Conservation (phyloP, 371 early-diverging fungal genomes). For the Mucor saturninus region DNA sequence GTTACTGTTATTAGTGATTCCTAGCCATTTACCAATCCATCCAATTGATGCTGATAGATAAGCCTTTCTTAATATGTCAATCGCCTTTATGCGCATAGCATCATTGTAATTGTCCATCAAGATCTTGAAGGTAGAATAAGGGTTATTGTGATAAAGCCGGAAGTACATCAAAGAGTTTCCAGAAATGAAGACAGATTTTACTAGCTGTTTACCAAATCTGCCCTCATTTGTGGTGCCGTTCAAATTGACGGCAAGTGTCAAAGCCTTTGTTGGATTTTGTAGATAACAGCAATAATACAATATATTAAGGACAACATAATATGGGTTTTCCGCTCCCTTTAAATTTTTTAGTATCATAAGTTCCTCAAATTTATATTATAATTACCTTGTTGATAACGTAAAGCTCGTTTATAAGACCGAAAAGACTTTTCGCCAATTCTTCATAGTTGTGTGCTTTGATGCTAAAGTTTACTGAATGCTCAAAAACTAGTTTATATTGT, state of each 20-base stretch:
- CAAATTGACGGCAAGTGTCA: background rate
- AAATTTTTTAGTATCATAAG: background rate
- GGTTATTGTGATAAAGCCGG: conserved; percentile 20
- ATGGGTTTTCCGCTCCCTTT: conserved; percentile 4
- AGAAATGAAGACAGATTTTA: conserved; percentile 4
- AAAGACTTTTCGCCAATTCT: conserved; percentile 25
- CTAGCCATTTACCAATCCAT: conserved; percentile 26
- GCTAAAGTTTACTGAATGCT: conserved; percentile 17
- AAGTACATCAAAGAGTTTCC: conserved; percentile 20
- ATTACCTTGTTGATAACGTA: conserved; percentile 11
- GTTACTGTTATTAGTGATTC: conserved; percentile 9
- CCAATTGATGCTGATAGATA: conserved; percentile 21
- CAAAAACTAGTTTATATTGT: conserved; percentile 14
- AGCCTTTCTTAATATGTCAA: conserved; percentile 18
- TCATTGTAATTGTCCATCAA: conserved; percentile 17
- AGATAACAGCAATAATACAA: conserved; percentile 15
- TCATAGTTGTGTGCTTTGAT: conserved; percentile 23
- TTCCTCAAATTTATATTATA: background rate
- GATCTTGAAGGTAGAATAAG: conserved; percentile 14
- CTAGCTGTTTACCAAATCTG: conserved; percentile 17
- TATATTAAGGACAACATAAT: conserved; percentile 15
- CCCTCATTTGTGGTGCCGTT: conserved; percentile 13
- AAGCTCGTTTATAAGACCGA: conserved; percentile 14
- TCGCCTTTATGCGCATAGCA: conserved; percentile 13
- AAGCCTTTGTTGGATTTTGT: conserved; percentile 1